Base-by-base conservation (phyloP, 2,329 filamentous ascomycete species). In the Gaeumannomyces sp. region DNA sequence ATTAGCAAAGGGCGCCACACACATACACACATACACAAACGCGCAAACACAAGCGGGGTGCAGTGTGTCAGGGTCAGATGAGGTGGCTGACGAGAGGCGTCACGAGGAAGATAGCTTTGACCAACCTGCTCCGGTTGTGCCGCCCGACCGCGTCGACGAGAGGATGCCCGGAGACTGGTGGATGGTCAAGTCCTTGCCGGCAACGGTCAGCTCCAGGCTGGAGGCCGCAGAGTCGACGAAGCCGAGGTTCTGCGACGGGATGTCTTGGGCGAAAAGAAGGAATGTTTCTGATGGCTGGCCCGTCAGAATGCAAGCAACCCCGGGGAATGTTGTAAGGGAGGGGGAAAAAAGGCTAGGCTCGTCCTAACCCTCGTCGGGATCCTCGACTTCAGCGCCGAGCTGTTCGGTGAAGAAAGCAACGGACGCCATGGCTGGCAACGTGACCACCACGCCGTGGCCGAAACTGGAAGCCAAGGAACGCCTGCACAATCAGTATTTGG, bases 121-220 rank as follows among this genome's bases (percentile, higher is more conserved):
- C 76, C 68, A 67, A 82, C 81, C 81, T 59, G 82, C 82, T 66
- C 82, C 82, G 2, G 82, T 85, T 22, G 82, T 85, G 22, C 82
- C 82, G 29, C 81, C 88, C 33, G 85, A 83, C 38, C 93, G 86
- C 67, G 87, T 85, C 1, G 93, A 96, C 1, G 87, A 88, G 53
- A 99, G 83, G 13, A 98, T 81, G 13, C 87, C 85, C 0, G 93
- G 94, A 1, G 92, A 96, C 76, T 98, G 95, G 67, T 88, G 83
- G 70, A 98, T 89, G 45, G 83, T 85, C 66, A 92, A 86, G 72
- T 96, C 91, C 63, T 81, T 82, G 64, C 83, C 87, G 64, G 81
- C 85, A 67, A 98, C 83, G 45, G 83, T 82, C 66, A 97, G 73
- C 16, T 75, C 85, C 50, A 97, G 75, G 2, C 79, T 76, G 1